Base-by-base conservation (phyloP, 1,284 basidiomycete genomes). In the Cutaneotrichosporon arboriforme region DNA sequence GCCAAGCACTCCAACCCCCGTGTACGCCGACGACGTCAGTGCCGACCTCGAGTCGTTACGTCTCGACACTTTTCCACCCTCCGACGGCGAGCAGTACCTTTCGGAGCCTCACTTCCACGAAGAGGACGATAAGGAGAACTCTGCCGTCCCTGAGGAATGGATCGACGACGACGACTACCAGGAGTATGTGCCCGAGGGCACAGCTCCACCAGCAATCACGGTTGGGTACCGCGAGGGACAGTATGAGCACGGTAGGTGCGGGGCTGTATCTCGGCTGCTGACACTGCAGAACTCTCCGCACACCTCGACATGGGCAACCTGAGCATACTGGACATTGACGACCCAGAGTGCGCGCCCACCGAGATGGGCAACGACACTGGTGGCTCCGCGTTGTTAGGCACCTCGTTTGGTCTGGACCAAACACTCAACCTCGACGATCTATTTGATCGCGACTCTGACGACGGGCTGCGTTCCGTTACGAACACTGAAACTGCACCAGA, bases 101-200 rank as follows among this genome's bases (percentile, higher is more conserved):
- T 9, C n/a, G 20, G 15, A 45, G 5, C 8, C 23, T 14, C 34
- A 4, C 17, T 49, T 51, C 15, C 58, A 49, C 18, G 64, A 55
- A 5, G 66, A 62, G 17, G 67, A 63, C 26, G 69, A 73, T 46
- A 73, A 73, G 54, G 70, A 73, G 57, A 72, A 72, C 53, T 54
- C 58, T 4, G 52, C 56, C 21, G 20, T 63, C 14, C 52, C 55
- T 10, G 45, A 51, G n/a, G 41, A 36, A 4, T 55, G 45, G 37
- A 13, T 39, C 17, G 35, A 46, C 14, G 57, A 49, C 12, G 52
- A 43, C 2, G 51, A 50, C 3, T 47, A 52, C 10, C 46, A 60
- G 21, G 45, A 52, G 17, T 35, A 50, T 15, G 13, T 52, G 8
- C 45, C 53, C 23, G 52, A 47, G 23, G 26, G 44, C 8, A 42